phyloP scores from a whole-genome alignment of 1,139 yeast species.

The Taphrina communis region DNA sequence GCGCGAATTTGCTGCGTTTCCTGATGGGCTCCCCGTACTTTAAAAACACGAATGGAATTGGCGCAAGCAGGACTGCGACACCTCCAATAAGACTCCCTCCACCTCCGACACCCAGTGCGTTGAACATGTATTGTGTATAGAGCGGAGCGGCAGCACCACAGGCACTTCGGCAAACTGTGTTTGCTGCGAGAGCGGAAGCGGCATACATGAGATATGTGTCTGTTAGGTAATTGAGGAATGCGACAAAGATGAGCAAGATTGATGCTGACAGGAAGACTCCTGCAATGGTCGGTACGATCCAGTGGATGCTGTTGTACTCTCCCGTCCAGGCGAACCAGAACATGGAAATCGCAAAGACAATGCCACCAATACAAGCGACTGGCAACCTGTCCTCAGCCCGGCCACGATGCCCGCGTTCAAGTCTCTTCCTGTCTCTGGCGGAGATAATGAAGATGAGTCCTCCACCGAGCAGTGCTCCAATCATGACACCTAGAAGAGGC shows the following conservation, averaged over 20 bases:
- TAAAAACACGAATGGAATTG: conserved; percentile 69
- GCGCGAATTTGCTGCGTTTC: conserved; percentile 67
- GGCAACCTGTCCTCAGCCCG: conserved; percentile 78
- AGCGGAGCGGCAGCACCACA: conserved; percentile 72
- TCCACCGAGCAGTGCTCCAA: conserved; percentile 56
- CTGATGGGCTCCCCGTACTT: conserved; percentile 68
- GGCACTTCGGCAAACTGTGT: conserved; percentile 64
- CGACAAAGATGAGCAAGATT: conserved; percentile 50
- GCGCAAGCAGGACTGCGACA: conserved; percentile 62
- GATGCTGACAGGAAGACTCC: conserved; percentile 45
- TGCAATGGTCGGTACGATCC: conserved; percentile 46
- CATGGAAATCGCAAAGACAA: conserved; percentile 65
- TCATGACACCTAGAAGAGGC: conserved; percentile 56
- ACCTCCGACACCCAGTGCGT: conserved; percentile 65
- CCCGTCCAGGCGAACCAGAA: conserved; percentile 47
- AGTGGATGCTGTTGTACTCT: conserved; percentile 43
- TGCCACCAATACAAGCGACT: conserved; percentile 72
- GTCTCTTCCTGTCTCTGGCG: conserved; percentile 50
- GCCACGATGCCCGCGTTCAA: conserved; percentile 48
- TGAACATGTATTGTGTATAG: conserved; percentile 60
- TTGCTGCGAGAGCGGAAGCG: conserved; percentile 76
- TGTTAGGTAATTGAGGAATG: conserved; percentile 59
- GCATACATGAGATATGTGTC: conserved; percentile 62
- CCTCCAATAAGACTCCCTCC: conserved; percentile 66
- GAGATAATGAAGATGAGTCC: conserved; percentile 50